Evolutionary conservation across 2,329 filamentous ascomycete genomes (phyloP).

Genomic region (Grosmannia clavigera): DNA sequence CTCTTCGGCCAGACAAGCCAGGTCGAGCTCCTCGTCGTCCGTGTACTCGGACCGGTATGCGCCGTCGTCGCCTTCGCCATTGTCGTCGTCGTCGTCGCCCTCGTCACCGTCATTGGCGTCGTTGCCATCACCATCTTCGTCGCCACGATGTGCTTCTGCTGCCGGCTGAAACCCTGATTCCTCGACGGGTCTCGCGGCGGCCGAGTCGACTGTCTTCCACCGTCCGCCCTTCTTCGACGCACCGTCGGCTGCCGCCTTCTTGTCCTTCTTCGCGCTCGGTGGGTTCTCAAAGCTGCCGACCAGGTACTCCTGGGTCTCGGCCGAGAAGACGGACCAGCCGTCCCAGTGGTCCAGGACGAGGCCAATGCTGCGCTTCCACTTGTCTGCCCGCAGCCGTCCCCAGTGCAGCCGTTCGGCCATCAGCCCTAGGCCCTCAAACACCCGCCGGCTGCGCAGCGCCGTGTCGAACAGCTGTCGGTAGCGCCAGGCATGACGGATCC

Average conservation of each 20-base stretch:
- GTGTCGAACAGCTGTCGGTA: conserved; percentile 59
- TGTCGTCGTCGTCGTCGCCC: conserved; percentile 20
- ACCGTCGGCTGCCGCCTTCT: conserved; percentile 18
- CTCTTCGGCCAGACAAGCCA: conserved; percentile 32
- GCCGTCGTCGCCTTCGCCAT: conserved; percentile 10
- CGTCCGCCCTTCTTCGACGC: conserved; percentile 25
- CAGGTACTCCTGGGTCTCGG: conserved; percentile 60
- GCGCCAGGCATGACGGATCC: conserved; percentile 74
- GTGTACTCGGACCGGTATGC: conserved; percentile 12
- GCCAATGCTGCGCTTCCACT: conserved; percentile 68
- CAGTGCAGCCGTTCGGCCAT: conserved; percentile 61
- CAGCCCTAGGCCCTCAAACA: conserved; percentile 64
- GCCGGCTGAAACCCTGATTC: conserved; percentile 14
- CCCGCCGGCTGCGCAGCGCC: conserved; percentile 52
- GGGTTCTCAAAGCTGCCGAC: conserved; percentile 59
- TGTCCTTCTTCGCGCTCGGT: conserved; percentile 30
- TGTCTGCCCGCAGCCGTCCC: conserved; percentile 72
- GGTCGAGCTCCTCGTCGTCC: conserved; percentile 31
- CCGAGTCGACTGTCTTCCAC: conserved; percentile 39
- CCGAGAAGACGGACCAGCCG: conserved; percentile 60
- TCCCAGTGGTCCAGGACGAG: conserved; percentile 61
- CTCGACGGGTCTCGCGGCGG: conserved; percentile 15
- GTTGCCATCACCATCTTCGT: neutral
- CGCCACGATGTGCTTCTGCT: neutral
- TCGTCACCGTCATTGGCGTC: conserved; percentile 16